Evolutionary conservation across 2,329 filamentous ascomycete genomes (phyloP).

Genomic region (Penicillium capsulatum): DNA sequence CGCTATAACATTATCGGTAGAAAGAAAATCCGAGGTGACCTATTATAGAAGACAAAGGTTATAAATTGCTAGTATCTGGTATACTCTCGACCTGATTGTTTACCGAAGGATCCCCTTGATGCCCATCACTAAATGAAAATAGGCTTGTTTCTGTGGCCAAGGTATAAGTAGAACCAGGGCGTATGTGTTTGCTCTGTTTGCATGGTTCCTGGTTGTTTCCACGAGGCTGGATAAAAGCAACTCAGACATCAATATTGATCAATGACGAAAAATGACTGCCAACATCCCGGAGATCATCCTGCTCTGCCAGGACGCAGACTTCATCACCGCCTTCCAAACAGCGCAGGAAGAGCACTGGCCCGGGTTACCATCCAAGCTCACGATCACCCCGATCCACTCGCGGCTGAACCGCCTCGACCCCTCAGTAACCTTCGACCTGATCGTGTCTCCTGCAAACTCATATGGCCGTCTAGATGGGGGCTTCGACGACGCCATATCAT

Average conservation of each 20-base stretch:
- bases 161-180: too few relatives aligned
- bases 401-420: conserved; percentile 39
- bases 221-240: background rate
- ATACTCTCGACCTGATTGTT: too few relatives aligned
- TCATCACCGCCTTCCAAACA: conserved; percentile 39
- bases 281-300: conserved; percentile 42
- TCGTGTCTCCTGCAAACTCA: conserved; percentile 55
- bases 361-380: conserved; percentile 26
- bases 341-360: conserved; percentile 33
- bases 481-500: conserved; percentile 54
- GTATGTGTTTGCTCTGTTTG: background rate
- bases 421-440: conserved; percentile 42
- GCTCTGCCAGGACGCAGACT: conserved; percentile 41
- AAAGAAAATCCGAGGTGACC: too few relatives aligned
- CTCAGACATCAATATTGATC: background rate
- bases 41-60: too few relatives aligned
- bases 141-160: too few relatives aligned
- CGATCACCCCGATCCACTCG: conserved; percentile 33
- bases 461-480: conserved; percentile 53
- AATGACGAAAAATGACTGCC: conserved; percentile 19
- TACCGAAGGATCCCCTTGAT: too few relatives aligned
- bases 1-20: too few relatives aligned
- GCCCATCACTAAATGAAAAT: too few relatives aligned
- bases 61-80: too few relatives aligned
- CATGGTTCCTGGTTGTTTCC: background rate